A percentile compares a stretch with the other conserved stretches of the same genome.
Evolutionary conservation across 108 stramenopile genomes (phyloP).

Genomic region (Chaetoceros muelleri): DNA sequence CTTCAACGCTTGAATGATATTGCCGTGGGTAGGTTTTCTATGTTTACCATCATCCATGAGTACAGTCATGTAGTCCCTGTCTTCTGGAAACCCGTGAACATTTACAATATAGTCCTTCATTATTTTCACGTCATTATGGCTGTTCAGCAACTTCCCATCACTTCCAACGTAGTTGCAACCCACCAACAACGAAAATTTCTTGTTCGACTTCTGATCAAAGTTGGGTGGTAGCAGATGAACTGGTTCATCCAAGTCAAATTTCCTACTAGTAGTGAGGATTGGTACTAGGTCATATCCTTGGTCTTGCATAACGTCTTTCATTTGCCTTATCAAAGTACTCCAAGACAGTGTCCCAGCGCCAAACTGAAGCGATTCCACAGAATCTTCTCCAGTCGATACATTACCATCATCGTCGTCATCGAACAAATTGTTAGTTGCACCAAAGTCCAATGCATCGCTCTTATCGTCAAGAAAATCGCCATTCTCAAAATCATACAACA

Average conservation of each 20-base stretch:
- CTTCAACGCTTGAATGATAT: slow-evolving; percentile 72
- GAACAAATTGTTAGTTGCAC: slow-evolving; percentile 35
- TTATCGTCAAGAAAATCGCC: slow-evolving; percentile 27
- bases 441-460: background rate
- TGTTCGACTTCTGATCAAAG: slow-evolving; percentile 43
- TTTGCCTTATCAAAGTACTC: slow-evolving; percentile 66
- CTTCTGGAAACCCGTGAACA: slow-evolving; percentile 74
- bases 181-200: slow-evolving; percentile 63
- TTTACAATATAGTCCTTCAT: slow-evolving; percentile 84
- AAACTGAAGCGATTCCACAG: slow-evolving; percentile 44
- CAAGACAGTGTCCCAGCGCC: slow-evolving; percentile 46
- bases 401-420: slow-evolving; percentile 75
- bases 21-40: slow-evolving; percentile 52
- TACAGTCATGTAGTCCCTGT: slow-evolving; percentile 54
- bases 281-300: slow-evolving; percentile 71
- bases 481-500: slow-evolving; percentile 72
- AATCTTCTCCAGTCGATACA: slow-evolving; percentile 29
- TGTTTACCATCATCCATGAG: slow-evolving; percentile 71
- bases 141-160: slow-evolving; percentile 56
- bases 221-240: slow-evolving; percentile 62
- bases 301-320: slow-evolving; percentile 73
- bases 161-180: slow-evolving; percentile 71
- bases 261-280: slow-evolving; percentile 53
- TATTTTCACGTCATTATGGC: slow-evolving; percentile 76
- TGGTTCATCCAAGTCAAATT: slow-evolving; percentile 54